A percentile compares a stretch with the other conserved stretches of the same genome.
These are phyloP conservation scores for Syzygium syzygioides DNA, from an alignment of 441 rosid species.

Conservation along the genomic window DNA sequence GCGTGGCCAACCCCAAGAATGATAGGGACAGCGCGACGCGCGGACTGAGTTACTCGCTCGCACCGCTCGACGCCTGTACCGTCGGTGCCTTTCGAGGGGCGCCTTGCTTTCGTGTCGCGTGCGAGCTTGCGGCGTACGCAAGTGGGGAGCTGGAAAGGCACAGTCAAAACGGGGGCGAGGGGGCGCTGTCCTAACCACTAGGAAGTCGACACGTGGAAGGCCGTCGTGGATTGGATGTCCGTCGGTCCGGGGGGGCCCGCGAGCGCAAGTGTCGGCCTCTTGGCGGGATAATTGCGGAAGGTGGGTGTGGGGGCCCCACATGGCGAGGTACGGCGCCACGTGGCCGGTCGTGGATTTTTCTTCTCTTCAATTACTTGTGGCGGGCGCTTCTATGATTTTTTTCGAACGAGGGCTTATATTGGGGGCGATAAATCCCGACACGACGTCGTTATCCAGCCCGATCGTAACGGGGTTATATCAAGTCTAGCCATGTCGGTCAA, in stretches of 20 bases:
- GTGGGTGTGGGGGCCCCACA: slow-evolving; percentile 32
- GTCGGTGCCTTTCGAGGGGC: not conserved
- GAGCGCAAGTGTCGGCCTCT: slow-evolving; percentile 1
- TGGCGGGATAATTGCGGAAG: slow-evolving; percentile 1
- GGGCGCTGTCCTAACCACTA: not conserved
- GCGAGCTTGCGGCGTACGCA: not conserved
- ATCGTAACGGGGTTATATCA: not conserved
- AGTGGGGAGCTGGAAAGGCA: not conserved
- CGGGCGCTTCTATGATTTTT: rapidly evolving
- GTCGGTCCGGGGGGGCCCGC: slow-evolving; percentile 15
- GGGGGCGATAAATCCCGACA: not conserved
- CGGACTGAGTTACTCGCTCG: not conserved
- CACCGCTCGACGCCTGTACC: not conserved
- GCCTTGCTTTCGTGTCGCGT: not conserved
- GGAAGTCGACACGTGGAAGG: slow-evolving; percentile 18
- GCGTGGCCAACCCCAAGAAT: not conserved
- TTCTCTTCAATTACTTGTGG: not conserved
- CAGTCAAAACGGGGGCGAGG: slow-evolving; percentile 7
- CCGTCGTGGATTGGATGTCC: slow-evolving; percentile 12
- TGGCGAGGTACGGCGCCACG: not conserved
- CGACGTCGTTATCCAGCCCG: not conserved
- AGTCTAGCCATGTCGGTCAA: not conserved
- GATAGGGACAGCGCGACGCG: not conserved
- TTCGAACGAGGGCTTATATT: not conserved
- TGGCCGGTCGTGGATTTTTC: not conserved